Evolutionary conservation across 2,329 filamentous ascomycete genomes (phyloP), one percentile per base, ranked within the genome.

Genomic region (Lasiodiplodia theobromae): DNA sequence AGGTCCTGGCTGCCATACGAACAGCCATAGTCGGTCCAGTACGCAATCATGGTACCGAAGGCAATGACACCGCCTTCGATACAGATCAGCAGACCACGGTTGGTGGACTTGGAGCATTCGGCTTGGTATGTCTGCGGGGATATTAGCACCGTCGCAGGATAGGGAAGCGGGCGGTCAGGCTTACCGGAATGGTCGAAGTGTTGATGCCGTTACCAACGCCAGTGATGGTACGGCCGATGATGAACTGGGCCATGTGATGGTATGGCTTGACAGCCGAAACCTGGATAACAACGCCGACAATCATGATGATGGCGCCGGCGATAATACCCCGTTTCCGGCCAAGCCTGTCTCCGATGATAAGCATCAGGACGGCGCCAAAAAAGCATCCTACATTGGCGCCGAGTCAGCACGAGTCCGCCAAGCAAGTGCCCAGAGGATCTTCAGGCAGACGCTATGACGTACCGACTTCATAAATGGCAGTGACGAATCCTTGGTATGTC

Each of bases 11-110:
- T 71, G 5, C 76, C 76, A 62, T 75, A 78, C 8, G 73, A 74
- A 68, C 76, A 78, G 12, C 74, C 78, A 37, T 75, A 80, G 44
- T 79, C 77, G 1, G 77, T 72, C 83, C 84, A 86, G 75, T 86
- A 86, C 1, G 84, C 84, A 62, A 86, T 85, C 18, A 82, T 73
- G 8, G 82, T 85, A 40, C 84, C 84, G 65, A 86, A 83, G 7
- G 84, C 83, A 56, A 86, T 84, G 40, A 81, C 77, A 74, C 84
- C 85, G 72, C 82, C 85, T 73, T 83, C 86, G 62, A 89, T 87
- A 74, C 87, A 88, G 72, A 89, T 89, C 64, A 89, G 77, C 25
- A 88, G 82, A 71, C 87, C 88, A 71, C 87, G 84, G 76, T 88
- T 88, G 72, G 83, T 85, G 0, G 86, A 84, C 68, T 80, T 81